These are phyloP conservation scores for Spathaspora sp. DNA, from an alignment of 805 yeast genomes.

Conservation along the genomic window DNA sequence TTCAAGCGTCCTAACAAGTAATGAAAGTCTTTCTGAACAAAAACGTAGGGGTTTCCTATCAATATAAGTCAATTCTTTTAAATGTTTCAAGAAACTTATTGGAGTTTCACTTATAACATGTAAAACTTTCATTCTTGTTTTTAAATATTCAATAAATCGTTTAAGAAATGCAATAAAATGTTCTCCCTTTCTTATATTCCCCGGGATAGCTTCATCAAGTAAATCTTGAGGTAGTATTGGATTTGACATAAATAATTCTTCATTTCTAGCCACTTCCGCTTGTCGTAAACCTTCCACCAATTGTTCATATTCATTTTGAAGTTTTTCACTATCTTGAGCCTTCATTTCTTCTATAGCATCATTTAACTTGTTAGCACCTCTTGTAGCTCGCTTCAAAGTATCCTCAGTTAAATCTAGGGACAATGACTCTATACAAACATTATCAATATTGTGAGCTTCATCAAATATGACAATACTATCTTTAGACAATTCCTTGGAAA, in stretches of 20 bases:
- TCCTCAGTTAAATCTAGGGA: conserved; percentile 92
- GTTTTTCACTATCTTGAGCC: conserved; percentile 72
- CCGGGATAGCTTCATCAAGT: conserved; percentile 91
- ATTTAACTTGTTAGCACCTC: conserved; percentile 80
- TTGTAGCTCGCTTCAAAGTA: conserved; percentile 76
- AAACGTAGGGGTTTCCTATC: conserved; percentile 89
- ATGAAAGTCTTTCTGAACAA: conserved; percentile 86
- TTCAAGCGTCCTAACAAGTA: conserved; percentile 86
- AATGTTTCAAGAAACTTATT: conserved; percentile 82
- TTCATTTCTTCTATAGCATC: conserved; percentile 83
- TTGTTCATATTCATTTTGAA: conserved; percentile 88
- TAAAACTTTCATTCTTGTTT: conserved; percentile 94
- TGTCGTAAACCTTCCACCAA: conserved; percentile 87
- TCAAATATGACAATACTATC: conserved; percentile 94
- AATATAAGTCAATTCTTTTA: conserved; percentile 88
- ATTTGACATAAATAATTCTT: conserved; percentile 74
- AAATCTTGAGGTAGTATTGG: conserved; percentile 86
- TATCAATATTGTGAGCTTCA: conserved; percentile 98
- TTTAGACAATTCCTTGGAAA: conserved; percentile 84
- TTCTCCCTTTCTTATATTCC: conserved; percentile 94
- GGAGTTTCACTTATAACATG: conserved; percentile 99
- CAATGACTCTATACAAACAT: conserved; percentile 94
- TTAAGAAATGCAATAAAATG: conserved; percentile 92
- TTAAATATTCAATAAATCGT: conserved; percentile 88
- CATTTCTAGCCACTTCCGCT: conserved; percentile 60